phyloP scores from a whole-genome alignment of 331 rosid genomes.

The Ulmus americana region DNA sequence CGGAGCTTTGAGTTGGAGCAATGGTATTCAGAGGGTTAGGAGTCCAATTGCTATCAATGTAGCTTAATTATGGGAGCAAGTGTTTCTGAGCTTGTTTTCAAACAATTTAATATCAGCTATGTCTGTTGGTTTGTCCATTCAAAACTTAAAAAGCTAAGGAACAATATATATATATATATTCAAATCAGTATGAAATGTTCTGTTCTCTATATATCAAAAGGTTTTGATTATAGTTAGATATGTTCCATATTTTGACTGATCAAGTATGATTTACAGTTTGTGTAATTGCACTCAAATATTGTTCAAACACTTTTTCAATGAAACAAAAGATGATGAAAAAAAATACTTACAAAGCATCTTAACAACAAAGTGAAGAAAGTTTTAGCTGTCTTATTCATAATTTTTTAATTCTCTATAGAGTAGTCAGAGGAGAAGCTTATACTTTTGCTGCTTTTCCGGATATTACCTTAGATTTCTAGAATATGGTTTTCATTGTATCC shows the following conservation, averaged over 20 bases:
- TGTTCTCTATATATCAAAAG: not conserved
- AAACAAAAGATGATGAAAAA: not conserved
- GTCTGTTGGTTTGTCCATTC: not conserved
- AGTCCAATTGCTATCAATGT: conserved; percentile 59
- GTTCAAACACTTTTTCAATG: not conserved
- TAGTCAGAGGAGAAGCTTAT: no score
- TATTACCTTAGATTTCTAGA: no score
- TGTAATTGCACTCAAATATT: not conserved
- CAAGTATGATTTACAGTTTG: not conserved
- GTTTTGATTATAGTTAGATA: not conserved
- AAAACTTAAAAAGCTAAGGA: not conserved
- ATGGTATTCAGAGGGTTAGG: conserved; percentile 46
- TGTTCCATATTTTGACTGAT: not conserved
- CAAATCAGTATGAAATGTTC: no score
- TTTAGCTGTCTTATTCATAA: no score
- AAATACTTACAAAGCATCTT: not conserved
- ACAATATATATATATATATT: not conserved
- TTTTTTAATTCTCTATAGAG: no score
- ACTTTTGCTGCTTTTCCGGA: no score
- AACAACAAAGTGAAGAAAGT: no score
- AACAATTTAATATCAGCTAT: not conserved
- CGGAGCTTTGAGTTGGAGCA: conserved; percentile 66
- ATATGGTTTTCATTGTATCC: no score
- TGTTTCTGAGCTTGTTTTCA: not conserved
- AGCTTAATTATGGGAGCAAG: conserved; percentile 27